Base-by-base conservation (phyloP, 148 eudicot genomes). In the Dysphania ambrosioides region DNA sequence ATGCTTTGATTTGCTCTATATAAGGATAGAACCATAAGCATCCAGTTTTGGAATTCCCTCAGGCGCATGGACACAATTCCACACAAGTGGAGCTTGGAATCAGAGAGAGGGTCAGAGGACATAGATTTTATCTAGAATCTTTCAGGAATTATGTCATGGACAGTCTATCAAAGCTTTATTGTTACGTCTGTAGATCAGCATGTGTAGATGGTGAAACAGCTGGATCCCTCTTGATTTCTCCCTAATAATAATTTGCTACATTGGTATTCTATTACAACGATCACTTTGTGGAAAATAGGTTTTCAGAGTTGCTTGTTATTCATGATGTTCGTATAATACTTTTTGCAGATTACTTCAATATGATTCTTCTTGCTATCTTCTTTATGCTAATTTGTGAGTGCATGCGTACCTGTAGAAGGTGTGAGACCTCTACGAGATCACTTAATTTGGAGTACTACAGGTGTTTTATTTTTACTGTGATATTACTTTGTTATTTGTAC, bases 321-420 rank as follows among this genome's bases (percentile, higher is more conserved):
- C n/a, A 31, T 24, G 5, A 35, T 32, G 36, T 32, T 6, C 19
- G 1, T 11, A 19, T 1, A 19, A 19, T 7, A 5, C 8, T 55
- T 1, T 68, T 68, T 29, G 9, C 62, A 12, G 13, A 64, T 1
- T 71, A 51, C n/a, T 27, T 79, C n/a, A 70, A 63, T 41, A 63
- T 79, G 53, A 75, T 79, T 75, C 29, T 70, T 64, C 11, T 79
- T 24, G 1, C 55, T 21, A 40, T 75, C 31, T 29, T 79, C 2
- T 35, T 79, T 51, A 0, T 79, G 32, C 8, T 75, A 13, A 42
- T 79, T 0, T 70, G 44, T 26, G 72, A 65, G 51, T 70, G 65
- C 31, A 75, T 79, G 49, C 32, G 29, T n/a, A n/a, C n/a, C n/a
- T 40, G 82, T 79, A 0, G 79, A 79, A 64, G 79, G 75, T 0